Evolutionary conservation across 2,329 filamentous ascomycete species (phyloP).

Genomic region (Didymella glomerata): DNA sequence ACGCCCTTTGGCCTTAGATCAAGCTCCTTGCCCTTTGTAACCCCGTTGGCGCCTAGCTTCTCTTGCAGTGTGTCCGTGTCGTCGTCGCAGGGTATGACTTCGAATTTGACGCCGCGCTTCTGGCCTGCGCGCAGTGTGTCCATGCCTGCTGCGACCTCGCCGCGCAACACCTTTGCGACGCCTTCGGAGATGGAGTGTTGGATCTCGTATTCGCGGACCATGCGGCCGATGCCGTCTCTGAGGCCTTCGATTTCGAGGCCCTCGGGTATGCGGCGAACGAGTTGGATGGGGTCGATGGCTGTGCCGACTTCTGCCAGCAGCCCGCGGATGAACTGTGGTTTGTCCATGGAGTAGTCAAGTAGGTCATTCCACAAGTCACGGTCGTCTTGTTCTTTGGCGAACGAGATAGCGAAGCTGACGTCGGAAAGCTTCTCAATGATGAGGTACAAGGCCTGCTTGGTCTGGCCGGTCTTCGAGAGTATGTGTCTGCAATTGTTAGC

Average conservation of each 20-base stretch:
- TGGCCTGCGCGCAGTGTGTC: slow-evolving; percentile 80
- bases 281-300: slow-evolving; percentile 87
- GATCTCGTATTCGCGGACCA: slow-evolving; percentile 95
- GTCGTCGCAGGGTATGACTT: slow-evolving; percentile 65
- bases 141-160: slow-evolving; percentile 88
- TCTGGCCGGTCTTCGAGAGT: slow-evolving; percentile 93
- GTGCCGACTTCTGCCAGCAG: slow-evolving; percentile 94
- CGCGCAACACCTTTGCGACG: slow-evolving; percentile 83
- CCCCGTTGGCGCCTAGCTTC: slow-evolving; percentile 14
- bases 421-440: slow-evolving; percentile 94
- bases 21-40: slow-evolving; percentile 29
- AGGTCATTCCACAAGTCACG: slow-evolving; percentile 94
- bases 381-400: slow-evolving; percentile 92
- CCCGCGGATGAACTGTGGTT: slow-evolving; percentile 90
- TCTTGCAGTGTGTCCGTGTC: slow-evolving; percentile 23
- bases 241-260: slow-evolving; percentile 92
- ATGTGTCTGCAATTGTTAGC: slow-evolving; percentile 65
- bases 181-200: slow-evolving; percentile 92
- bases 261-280: slow-evolving; percentile 90
- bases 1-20: slow-evolving; percentile 43
- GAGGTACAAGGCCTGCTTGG: slow-evolving; percentile 87
- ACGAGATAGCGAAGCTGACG: slow-evolving; percentile 90
- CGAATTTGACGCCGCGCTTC: slow-evolving; percentile 87
- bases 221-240: slow-evolving; percentile 83
- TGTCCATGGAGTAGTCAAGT: slow-evolving; percentile 96